Conservation (phyloP, 352 stramenopile species). For the Elongisporangium senticosum region DNA sequence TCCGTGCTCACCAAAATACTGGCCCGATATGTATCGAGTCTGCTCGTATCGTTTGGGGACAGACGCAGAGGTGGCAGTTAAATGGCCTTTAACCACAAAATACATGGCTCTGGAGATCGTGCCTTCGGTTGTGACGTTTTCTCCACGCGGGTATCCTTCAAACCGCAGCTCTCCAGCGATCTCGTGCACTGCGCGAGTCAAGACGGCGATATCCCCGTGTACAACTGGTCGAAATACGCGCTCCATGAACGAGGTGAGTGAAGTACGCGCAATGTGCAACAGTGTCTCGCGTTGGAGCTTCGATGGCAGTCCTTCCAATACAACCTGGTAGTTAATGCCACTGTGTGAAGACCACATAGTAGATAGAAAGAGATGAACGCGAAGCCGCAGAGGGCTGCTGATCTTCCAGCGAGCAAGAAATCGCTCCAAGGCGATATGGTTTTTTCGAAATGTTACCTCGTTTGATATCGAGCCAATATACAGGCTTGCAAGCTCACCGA, state of each 20-base stretch:
- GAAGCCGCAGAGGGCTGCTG: slow-evolving; percentile 23
- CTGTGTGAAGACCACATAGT: slow-evolving; percentile 54
- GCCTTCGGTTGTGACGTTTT: slow-evolving; percentile 41
- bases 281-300: slow-evolving; percentile 41
- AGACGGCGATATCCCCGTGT: slow-evolving; percentile 9
- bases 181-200: slow-evolving; percentile 2
- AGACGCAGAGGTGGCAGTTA: slow-evolving; percentile 17
- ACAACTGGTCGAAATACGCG: slow-evolving; percentile 19
- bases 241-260: slow-evolving; percentile 28
- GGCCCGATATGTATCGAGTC: slow-evolving; percentile 17
- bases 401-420: slow-evolving; percentile 47
- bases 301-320: slow-evolving; percentile 37
- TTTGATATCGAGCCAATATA: slow-evolving; percentile 67
- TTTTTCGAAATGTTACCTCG: slow-evolving; percentile 57
- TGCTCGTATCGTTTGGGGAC: slow-evolving; percentile 12
- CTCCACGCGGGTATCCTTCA: slow-evolving; percentile 40
- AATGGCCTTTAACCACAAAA: slow-evolving; percentile 48
- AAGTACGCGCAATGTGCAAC: slow-evolving; percentile 33
- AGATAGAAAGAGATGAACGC: slow-evolving; percentile 41
- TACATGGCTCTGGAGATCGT: slow-evolving; percentile 40
- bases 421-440: slow-evolving; percentile 49
- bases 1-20: slow-evolving; percentile 47
- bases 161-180: slow-evolving; percentile 30
- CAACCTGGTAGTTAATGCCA: slow-evolving; percentile 43
- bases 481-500: slow-evolving; percentile 57